Evolutionary conservation across 352 stramenopile genomes (phyloP).

Genomic region (Globisporangium orthogonon): DNA sequence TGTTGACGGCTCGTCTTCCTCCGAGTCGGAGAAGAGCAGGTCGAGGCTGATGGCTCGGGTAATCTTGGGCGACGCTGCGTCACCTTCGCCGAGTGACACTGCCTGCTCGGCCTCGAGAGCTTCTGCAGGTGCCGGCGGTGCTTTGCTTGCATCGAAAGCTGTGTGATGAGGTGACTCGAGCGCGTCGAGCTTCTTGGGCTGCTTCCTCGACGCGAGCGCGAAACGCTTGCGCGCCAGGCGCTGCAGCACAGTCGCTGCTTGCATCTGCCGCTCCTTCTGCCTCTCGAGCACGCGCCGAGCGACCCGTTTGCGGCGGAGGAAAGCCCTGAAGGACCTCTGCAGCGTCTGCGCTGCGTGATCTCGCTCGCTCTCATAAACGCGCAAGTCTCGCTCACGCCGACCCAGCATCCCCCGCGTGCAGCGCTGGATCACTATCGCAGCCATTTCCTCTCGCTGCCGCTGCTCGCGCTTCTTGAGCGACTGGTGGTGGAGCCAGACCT

Average conservation of each 20-base stretch:
- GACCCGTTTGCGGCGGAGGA: constrained; percentile 18
- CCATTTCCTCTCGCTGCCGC: constrained; percentile 26
- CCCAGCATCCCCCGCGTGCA: constrained; percentile 30
- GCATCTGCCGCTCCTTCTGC: constrained; percentile 20
- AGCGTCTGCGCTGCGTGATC: constrained; percentile 26
- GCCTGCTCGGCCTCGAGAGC: background rate
- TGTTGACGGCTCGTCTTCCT: background rate
- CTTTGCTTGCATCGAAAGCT: background rate
- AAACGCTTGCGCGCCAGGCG: constrained; percentile 28
- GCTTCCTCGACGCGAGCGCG: constrained; percentile 9
- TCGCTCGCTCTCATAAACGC: constrained; percentile 9
- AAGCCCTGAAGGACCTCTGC: constrained; percentile 27
- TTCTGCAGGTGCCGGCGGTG: background rate
- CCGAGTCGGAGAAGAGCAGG: constrained; percentile 46
- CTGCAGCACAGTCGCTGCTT: constrained; percentile 42
- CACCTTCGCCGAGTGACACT: background rate
- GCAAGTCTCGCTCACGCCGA: constrained; percentile 6
- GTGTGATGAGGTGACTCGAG: background rate
- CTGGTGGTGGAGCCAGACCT: constrained; percentile 43
- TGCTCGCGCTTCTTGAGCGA: constrained; percentile 38
- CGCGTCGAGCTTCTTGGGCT: background rate
- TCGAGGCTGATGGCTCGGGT: constrained; percentile 33
- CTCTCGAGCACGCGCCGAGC: constrained; percentile 11
- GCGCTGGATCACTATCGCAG: constrained; percentile 36
- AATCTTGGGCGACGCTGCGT: background rate